phyloP scores from a whole-genome alignment of 129 eudicot genomes.

The Deinandra increscens region DNA sequence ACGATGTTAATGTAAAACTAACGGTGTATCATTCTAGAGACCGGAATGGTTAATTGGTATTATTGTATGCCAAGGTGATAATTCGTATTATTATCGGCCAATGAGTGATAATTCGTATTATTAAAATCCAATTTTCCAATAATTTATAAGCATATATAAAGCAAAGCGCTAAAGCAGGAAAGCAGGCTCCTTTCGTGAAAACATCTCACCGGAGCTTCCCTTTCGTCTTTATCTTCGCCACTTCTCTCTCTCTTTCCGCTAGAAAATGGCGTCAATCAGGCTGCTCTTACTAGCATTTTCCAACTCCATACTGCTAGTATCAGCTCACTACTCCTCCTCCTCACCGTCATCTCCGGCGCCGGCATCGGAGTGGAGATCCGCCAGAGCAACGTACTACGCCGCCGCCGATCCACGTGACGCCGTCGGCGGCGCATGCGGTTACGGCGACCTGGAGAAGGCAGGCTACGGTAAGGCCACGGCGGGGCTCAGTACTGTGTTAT shows the following conservation, averaged over 20 bases:
- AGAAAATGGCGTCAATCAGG: slow-evolving; percentile 9
- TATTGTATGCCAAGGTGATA: no score
- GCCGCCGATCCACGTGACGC: slow-evolving; percentile 72
- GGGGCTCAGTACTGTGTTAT: slow-evolving; percentile 64
- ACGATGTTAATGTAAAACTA: no score
- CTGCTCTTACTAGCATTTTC: slow-evolving; percentile 17
- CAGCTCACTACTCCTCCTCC: slow-evolving; percentile 52
- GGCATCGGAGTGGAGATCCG: slow-evolving; percentile 68
- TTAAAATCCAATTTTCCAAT: no score
- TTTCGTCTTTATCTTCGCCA: not conserved
- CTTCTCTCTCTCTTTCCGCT: not conserved
- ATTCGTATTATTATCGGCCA: no score
- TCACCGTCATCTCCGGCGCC: slow-evolving; percentile 40
- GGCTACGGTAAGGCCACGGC: slow-evolving; percentile 93
- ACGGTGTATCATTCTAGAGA: no score
- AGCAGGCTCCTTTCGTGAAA: not conserved
- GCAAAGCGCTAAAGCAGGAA: slow-evolving; percentile 16
- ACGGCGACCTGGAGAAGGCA: slow-evolving; percentile 59
- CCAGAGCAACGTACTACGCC: slow-evolving; percentile 93
- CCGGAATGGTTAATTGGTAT: no score
- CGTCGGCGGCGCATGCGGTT: slow-evolving; percentile 96
- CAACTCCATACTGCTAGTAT: slow-evolving; percentile 11
- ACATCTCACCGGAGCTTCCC: not conserved
- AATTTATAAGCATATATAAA: no score
- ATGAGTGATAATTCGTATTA: no score